Evolutionary conservation across 192 early-diverging fungal species (phyloP).

Genomic region (Geosiphon pyriformis): DNA sequence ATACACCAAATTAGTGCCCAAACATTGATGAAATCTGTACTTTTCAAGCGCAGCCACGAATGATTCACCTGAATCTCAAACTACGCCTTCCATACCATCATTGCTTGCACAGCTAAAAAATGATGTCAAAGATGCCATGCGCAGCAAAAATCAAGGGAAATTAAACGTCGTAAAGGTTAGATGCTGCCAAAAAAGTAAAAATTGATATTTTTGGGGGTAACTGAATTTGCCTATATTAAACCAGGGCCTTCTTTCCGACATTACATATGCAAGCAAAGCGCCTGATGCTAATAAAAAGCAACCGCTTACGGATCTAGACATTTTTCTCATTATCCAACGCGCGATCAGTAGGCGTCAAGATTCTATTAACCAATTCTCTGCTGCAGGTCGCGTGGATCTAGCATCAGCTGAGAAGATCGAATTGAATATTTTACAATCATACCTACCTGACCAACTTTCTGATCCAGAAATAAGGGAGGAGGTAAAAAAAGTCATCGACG

Average conservation of each 20-base stretch:
- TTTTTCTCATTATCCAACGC: conserved; percentile 67
- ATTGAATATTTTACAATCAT: conserved; percentile 58
- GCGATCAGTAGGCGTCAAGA: conserved; percentile 81
- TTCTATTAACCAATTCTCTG: conserved; percentile 59
- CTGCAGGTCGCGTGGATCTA: conserved; percentile 67
- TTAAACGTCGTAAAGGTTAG: conserved; percentile 38
- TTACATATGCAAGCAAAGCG: conserved; percentile 20
- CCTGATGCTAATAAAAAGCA: conserved; percentile 7
- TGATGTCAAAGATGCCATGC: conserved; percentile 80
- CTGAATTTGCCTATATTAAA: background rate
- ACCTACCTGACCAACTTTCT: conserved; percentile 76
- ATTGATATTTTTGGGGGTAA: background rate
- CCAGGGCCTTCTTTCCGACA: conserved; percentile 15
- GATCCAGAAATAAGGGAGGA: conserved; percentile 64
- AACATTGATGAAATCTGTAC: no score
- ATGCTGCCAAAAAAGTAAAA: background rate
- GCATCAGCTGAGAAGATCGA: conserved; percentile 66
- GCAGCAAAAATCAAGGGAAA: conserved; percentile 57
- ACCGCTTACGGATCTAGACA: conserved; percentile 44
- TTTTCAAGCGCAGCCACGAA: no score
- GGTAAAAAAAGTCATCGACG: conserved; percentile 45
- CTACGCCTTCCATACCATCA: no score
- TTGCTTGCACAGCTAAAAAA: conserved; percentile 49
- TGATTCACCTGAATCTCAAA: no score
- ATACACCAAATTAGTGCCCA: no score